These are phyloP conservation scores for Musa beccarii DNA, from an alignment of 176 grass and related monocot genomes.

Conservation along the genomic window DNA sequence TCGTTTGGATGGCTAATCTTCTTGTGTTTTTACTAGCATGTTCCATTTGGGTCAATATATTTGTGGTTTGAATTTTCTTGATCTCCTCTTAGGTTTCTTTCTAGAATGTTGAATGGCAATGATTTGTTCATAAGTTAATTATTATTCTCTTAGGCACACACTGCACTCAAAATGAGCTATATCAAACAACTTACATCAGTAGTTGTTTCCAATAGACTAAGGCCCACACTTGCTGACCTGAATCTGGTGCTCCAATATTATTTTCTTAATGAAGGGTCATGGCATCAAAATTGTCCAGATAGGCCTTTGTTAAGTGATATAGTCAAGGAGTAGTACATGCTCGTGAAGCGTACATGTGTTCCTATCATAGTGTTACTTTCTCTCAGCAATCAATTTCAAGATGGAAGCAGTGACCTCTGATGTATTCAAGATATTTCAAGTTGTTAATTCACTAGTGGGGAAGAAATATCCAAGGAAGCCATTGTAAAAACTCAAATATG, in stretches of 20 bases:
- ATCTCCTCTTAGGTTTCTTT: neutral
- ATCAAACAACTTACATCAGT: conserved; percentile 79
- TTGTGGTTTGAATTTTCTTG: neutral
- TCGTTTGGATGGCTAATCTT: neutral
- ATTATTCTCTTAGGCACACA: conserved; percentile 68
- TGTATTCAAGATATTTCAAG: conserved; percentile 57
- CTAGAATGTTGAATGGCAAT: neutral
- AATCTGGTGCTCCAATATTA: conserved; percentile 56
- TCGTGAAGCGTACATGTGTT: conserved; percentile 31
- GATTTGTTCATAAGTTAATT: neutral
- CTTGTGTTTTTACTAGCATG: neutral
- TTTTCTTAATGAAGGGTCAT: conserved; percentile 66
- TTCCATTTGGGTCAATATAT: neutral
- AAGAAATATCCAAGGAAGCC: conserved; percentile 40
- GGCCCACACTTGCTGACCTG: conserved; percentile 51
- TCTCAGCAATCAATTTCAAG: conserved; percentile 30
- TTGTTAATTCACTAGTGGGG: conserved; percentile 58
- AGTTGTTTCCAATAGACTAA: conserved; percentile 73
- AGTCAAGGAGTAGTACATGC: conserved; percentile 36
- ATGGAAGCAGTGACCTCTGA: conserved; percentile 25
- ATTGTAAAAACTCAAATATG: conserved; percentile 19
- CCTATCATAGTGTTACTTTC: conserved; percentile 19
- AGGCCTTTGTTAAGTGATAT: conserved; percentile 78
- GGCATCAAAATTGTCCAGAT: conserved; percentile 55
- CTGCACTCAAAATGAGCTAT: conserved; percentile 91